Evolutionary conservation across 78 protist genomes (phyloP).

Genomic region (Dictyostelium firmibasis): DNA sequence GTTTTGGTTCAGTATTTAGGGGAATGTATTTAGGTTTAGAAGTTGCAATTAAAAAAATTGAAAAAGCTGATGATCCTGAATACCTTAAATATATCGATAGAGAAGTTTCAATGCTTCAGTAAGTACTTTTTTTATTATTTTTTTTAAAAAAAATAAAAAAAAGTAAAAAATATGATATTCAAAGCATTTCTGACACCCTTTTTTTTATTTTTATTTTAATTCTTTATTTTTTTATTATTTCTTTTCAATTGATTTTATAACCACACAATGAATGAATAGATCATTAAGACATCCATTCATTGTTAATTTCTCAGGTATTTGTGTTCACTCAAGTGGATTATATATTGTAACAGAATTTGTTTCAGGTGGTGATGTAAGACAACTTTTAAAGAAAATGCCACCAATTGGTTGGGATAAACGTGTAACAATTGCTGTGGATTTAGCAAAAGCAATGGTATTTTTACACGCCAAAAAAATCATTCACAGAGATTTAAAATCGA

Average conservation of each 20-base stretch:
- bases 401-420: slow-evolving; percentile 77
- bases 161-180: background rate
- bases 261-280: background rate
- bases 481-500: slow-evolving; percentile 77
- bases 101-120: slow-evolving; percentile 80
- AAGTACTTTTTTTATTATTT: background rate
- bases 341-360: slow-evolving; percentile 82
- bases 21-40: slow-evolving; percentile 76
- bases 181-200: background rate
- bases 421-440: slow-evolving; percentile 59
- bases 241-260: background rate
- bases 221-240: background rate
- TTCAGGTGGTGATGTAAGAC: slow-evolving; percentile 81
- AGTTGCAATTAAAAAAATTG: slow-evolving; percentile 80
- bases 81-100: slow-evolving; percentile 73
- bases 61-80: slow-evolving; percentile 76
- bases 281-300: slow-evolving; percentile 78
- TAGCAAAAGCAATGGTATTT: slow-evolving; percentile 78
- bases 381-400: slow-evolving; percentile 39
- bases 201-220: background rate
- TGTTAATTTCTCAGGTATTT: slow-evolving; percentile 78
- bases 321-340: slow-evolving; percentile 72
- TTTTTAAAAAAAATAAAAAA: background rate
- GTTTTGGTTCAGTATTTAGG: slow-evolving; percentile 69
- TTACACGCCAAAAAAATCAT: slow-evolving; percentile 80